Conservation (phyloP, 2,329 filamentous ascomycete genomes). For the Penicillium corylophilum region DNA sequence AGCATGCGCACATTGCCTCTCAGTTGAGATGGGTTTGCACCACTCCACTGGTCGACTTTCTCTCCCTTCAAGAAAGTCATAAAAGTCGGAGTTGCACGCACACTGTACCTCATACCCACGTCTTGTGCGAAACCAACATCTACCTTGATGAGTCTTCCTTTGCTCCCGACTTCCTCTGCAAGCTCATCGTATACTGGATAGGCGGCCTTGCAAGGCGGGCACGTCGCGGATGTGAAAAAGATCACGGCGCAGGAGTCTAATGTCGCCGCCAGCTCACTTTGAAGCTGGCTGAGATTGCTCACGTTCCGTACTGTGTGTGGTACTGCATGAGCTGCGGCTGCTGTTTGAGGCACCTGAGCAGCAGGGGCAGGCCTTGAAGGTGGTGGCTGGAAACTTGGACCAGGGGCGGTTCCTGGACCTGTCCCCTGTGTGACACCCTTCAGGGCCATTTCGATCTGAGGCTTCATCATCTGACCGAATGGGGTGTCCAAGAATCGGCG, state of each 20-base stretch:
- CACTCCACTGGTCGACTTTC: slow-evolving; percentile 77
- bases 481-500: slow-evolving; percentile 81
- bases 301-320: slow-evolving; percentile 60
- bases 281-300: slow-evolving; percentile 59
- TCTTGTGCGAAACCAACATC: slow-evolving; percentile 69
- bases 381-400: slow-evolving; percentile 15
- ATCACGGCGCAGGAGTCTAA: slow-evolving; percentile 71
- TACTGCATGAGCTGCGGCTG: slow-evolving; percentile 12
- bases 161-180: slow-evolving; percentile 68
- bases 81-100: slow-evolving; percentile 83
- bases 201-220: slow-evolving; percentile 76
- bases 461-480: slow-evolving; percentile 82
- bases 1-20: slow-evolving; percentile 71
- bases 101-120: slow-evolving; percentile 63
- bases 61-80: slow-evolving; percentile 76
- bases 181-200: slow-evolving; percentile 81
- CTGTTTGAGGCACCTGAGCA: slow-evolving; percentile 16
- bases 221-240: slow-evolving; percentile 90
- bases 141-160: slow-evolving; percentile 75
- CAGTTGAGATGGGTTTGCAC: slow-evolving; percentile 68
- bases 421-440: slow-evolving; percentile 62
- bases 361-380: slow-evolving; percentile 7
- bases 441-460: slow-evolving; percentile 68
- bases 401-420: slow-evolving; percentile 27
- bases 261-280: slow-evolving; percentile 60